Evolutionary conservation across 306 rosid species (phyloP).

Genomic region (Amphicarpaea edgeworthii): DNA sequence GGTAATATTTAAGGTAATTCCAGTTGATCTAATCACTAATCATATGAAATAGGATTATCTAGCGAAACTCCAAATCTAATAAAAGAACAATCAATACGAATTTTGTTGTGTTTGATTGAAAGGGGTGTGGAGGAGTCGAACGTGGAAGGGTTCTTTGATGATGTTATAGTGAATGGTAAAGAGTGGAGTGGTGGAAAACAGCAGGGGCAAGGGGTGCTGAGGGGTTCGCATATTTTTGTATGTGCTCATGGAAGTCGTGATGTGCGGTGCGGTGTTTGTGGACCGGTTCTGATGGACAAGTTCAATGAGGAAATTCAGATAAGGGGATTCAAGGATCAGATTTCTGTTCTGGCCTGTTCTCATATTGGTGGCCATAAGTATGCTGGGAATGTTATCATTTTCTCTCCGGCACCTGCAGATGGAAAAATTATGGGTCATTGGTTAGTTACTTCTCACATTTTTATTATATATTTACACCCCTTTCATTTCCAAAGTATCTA

Average conservation of each 20-base stretch:
- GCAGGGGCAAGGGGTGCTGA: slow-evolving; percentile 55
- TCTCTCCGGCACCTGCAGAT: slow-evolving; percentile 63
- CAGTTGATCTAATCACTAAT: too few species aligned
- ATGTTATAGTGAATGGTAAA: slow-evolving; percentile 78
- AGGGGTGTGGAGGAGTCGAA: slow-evolving; percentile 82
- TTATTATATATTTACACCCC: not conserved
- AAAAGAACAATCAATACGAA: not conserved
- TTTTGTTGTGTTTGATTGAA: slow-evolving; percentile 31
- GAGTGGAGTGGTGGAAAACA: slow-evolving; percentile 69
- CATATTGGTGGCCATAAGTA: slow-evolving; percentile 90
- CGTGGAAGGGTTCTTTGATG: slow-evolving; percentile 76
- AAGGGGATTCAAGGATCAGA: slow-evolving; percentile 68
- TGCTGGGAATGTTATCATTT: slow-evolving; percentile 86
- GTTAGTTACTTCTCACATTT: slow-evolving; percentile 55
- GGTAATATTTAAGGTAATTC: too few species aligned
- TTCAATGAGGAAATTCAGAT: slow-evolving; percentile 63
- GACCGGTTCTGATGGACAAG: slow-evolving; percentile 76
- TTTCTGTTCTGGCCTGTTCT: slow-evolving; percentile 71
- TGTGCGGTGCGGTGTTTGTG: slow-evolving; percentile 93
- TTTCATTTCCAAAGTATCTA: not conserved
- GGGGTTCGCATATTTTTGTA: slow-evolving; percentile 83
- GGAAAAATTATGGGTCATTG: slow-evolving; percentile 78
- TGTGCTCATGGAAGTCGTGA: slow-evolving; percentile 97
- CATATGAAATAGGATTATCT: too few species aligned
- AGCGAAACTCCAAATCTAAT: too few species aligned